Evolutionary conservation across 768 basidiomycete species (phyloP), one percentile per base, ranked within the genome.

Genomic region (Trametes villosa): DNA sequence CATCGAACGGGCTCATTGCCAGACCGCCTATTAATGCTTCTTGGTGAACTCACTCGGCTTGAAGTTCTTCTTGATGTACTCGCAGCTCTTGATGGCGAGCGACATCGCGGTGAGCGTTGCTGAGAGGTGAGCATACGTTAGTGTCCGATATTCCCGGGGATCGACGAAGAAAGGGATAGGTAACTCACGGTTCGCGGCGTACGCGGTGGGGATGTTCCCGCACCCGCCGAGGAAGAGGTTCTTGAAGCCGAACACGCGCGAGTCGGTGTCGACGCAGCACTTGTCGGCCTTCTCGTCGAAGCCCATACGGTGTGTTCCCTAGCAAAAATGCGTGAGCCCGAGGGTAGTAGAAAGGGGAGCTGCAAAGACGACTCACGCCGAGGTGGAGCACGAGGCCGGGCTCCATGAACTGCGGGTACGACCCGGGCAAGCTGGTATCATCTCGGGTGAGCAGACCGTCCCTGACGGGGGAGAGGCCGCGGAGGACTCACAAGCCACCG

Each of bases 191-290:
- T 52, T 52, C 15, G 51, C 40, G 7, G 51, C 51, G 26, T 52
- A 52, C 11, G 51, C 51, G 27, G 51, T 52, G n/a, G 36, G 36
- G 17, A 52, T 52, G 51, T 52, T 52, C 12, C 51, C 51, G 38
- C 51, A 52, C 8, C 74, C 74, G 26, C 69, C 75, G n/a, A 76
- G 70, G 55, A 63, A 75, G 46, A 75, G 70, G 60, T 76, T 76
- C 7, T 48, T 29, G 51, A 74, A 68, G 41, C 60, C 40, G 45
- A 55, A 63, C 48, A 69, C 68, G 26, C 58, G 45, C 33, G 68
- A 74, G 59, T 68, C 55, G 24, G 52, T 56, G 62, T 74, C 63
- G 17, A 65, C 72, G 41, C 74, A 52, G 20, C 31, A 33, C 33
- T 52, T 74, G 40, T 66, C 60, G 40, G 60, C 46, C 52, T 59